Evolutionary conservation across 2,329 filamentous ascomycete genomes (phyloP).

Genomic region (Trichocomaceae sp.): DNA sequence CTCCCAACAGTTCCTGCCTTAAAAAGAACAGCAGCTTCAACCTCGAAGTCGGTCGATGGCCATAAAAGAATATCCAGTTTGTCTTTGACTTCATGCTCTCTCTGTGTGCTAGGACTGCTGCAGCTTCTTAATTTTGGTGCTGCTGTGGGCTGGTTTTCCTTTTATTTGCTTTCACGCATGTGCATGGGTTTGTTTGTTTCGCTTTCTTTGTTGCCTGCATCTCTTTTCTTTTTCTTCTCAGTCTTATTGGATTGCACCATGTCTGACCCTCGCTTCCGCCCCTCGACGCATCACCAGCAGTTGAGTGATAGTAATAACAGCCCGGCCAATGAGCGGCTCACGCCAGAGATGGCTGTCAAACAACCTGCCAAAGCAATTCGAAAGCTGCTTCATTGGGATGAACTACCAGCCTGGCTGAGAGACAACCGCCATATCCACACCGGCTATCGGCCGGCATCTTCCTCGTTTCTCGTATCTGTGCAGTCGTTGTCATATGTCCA

Average conservation of each 20-base stretch:
- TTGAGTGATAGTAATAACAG: conserved; percentile 14
- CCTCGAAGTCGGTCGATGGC: background rate
- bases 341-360: conserved; percentile 23
- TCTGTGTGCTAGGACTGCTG: background rate
- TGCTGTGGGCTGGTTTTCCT: background rate
- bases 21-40: background rate
- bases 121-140: background rate
- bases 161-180: background rate
- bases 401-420: conserved; percentile 48
- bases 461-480: conserved; percentile 54
- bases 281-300: conserved; percentile 20
- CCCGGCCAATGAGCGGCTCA: conserved; percentile 19
- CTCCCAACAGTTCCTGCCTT: conserved; percentile 11
- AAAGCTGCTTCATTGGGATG: conserved; percentile 45
- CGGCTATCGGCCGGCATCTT: conserved; percentile 58
- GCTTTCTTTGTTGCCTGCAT: background rate
- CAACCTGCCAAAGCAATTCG: conserved; percentile 25
- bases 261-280: conserved; percentile 24
- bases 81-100: background rate
- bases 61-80: background rate
- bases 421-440: conserved; percentile 65
- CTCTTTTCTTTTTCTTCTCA: conserved; percentile 2
- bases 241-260: conserved; percentile 5
- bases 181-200: background rate
- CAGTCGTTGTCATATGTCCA: conserved; percentile 57